A percentile compares a stretch with the other conserved stretches of the same genome.
phyloP scores from a whole-genome alignment of 2,329 filamentous ascomycete genomes.

The Torrubiellomyces zombiae region DNA sequence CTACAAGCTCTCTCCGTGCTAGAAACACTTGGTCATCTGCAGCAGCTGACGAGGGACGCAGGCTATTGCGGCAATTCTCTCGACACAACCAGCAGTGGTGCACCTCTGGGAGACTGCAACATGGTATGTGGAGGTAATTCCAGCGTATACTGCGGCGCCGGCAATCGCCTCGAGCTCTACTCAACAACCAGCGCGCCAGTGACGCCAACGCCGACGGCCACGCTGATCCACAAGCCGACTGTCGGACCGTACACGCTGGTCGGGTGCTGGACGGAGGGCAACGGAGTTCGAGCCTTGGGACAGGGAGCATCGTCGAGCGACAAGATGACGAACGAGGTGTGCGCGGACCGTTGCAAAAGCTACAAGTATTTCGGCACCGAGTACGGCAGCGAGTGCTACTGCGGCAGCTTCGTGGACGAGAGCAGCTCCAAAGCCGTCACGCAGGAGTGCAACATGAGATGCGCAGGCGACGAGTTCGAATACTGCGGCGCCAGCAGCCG shows the following conservation, averaged over 20 bases:
- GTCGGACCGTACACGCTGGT: slow-evolving; percentile 15
- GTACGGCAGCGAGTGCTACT: slow-evolving; percentile 23
- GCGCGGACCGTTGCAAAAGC: slow-evolving; percentile 16
- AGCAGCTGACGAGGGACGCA: slow-evolving; percentile 6
- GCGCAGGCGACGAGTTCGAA: slow-evolving; percentile 14
- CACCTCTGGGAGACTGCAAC: slow-evolving; percentile 16
- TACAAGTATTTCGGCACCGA: slow-evolving; percentile 25
- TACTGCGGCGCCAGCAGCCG: slow-evolving; percentile 18
- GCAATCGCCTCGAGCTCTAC: slow-evolving; percentile 26
- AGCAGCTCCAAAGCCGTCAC: slow-evolving; percentile 12
- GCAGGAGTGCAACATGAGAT: slow-evolving; percentile 18
- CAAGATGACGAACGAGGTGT: slow-evolving; percentile 17
- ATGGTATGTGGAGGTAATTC: slow-evolving; percentile 24
- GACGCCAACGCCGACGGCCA: slow-evolving; percentile 13
- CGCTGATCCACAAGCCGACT: slow-evolving; percentile 8
- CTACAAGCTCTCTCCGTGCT: neutral
- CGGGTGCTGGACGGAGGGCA: slow-evolving; percentile 24
- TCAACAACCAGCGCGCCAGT: slow-evolving; percentile 19
- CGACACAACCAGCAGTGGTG: slow-evolving; percentile 10
- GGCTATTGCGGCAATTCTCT: slow-evolving; percentile 31
- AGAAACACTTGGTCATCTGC: neutral
- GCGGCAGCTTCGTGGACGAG: slow-evolving; percentile 14
- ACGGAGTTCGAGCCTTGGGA: slow-evolving; percentile 17
- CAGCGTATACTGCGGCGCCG: slow-evolving; percentile 24
- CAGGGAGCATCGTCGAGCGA: slow-evolving; percentile 9